phyloP scores from a whole-genome alignment of 768 basidiomycete species.

The Boletus subcaerulescens region DNA sequence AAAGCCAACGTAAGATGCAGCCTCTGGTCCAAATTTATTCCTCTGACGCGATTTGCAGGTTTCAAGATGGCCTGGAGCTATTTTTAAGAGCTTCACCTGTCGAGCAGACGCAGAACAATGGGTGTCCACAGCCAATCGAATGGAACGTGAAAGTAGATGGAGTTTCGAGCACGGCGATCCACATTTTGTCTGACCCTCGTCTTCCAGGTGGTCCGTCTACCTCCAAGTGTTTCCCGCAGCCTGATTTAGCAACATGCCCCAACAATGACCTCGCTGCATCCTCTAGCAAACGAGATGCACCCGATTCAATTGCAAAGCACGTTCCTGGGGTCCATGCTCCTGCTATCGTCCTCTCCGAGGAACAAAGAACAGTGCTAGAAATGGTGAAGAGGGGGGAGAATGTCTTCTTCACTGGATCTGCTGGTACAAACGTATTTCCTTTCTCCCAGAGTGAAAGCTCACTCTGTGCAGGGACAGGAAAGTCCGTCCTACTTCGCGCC shows the following conservation, averaged over 20 bases:
- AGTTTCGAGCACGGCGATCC: neutral
- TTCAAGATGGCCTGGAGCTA: constrained; percentile 48
- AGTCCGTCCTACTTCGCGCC: constrained; percentile 75
- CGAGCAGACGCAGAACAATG: constrained; percentile 48
- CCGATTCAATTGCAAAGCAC: neutral
- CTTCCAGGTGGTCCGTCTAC: constrained; percentile 4
- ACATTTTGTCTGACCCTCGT: neutral
- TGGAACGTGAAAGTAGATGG: constrained; percentile 19
- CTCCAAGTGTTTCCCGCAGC: neutral
- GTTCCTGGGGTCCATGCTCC: constrained; percentile 1
- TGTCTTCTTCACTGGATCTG: constrained; percentile 86
- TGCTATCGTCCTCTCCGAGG: constrained; percentile 43
- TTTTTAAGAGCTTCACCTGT: constrained; percentile 52
- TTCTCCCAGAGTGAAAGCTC: neutral
- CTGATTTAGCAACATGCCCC: neutral
- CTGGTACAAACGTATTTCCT: constrained; percentile 39
- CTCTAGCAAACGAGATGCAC: neutral
- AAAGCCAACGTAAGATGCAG: constrained; percentile 38
- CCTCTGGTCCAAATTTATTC: neutral
- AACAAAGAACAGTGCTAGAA: constrained; percentile 49
- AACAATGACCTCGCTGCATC: neutral
- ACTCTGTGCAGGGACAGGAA: constrained; percentile 61
- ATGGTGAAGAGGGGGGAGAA: constrained; percentile 57
- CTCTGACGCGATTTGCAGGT: constrained; percentile 37
- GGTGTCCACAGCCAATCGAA: constrained; percentile 27